Base-by-base conservation (phyloP, 345 rosid species). In the Luvunga scandens region DNA sequence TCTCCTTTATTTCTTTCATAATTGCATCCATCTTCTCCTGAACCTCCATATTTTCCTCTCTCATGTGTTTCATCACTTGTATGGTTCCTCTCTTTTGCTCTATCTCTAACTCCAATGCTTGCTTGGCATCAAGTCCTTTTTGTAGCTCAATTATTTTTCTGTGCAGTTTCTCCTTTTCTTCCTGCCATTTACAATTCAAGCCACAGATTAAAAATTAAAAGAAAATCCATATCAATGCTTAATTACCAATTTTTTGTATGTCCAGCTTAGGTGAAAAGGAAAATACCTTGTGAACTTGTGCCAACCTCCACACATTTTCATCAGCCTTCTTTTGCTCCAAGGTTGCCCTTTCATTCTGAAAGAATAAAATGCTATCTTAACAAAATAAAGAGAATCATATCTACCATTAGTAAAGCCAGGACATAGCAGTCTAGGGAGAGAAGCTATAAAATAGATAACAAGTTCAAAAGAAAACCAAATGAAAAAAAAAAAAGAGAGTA, bases 301-400 rank as follows among this genome's bases (percentile, higher is more conserved):
- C 98, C 85, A 95, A 61, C 79, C 63, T 89, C 70, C 83, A 71
- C 81, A 93, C 31, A 19, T 71, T 85, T 70, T 86, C 89, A 73
- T 91, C 88, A 36, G 86, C 94, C 81, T 89, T 93, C 33, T 80
- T 81, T 81, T 95, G 98, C 90, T 92, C 98, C 88, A 85, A 39
- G 63, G 83, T 84, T 70, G 97, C 98, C 75, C 64, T 88, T 78
- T 85, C 85, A 83, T 88, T 87, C 98, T 95, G 81, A 57, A 81
- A 78, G 53, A 36, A 71, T 19, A 48, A 80, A 70, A 55, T 61
- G 12, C 25, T 7, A 60, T 38, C 36, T 14, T 63, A 73, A 73
- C 31, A 34, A 27, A 55, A 38, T 39, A 57, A 63, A 53, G 61
- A 62, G 2, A 24, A 73, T 16, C 48, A 14, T 60, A 34, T 21